These are phyloP conservation scores for Phytophthora hibernalis DNA, from an alignment of 352 stramenopile genomes.

Conservation along the genomic window DNA sequence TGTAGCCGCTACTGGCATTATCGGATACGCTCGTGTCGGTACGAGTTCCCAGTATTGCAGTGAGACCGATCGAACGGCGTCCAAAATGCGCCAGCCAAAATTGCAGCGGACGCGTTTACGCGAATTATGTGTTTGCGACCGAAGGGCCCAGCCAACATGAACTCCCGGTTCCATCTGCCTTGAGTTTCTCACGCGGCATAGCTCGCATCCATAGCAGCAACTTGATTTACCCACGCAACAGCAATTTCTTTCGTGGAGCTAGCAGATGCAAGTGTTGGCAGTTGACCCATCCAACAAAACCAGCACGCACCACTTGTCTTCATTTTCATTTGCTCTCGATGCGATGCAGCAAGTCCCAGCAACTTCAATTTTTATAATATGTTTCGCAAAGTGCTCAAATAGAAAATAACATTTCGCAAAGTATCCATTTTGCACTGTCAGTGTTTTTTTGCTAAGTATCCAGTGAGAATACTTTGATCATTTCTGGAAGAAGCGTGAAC, in stretches of 20 bases:
- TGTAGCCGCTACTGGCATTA: background rate
- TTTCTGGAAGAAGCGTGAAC: conserved; percentile 9
- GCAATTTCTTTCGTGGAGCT: conserved; percentile 10
- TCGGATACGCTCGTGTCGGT: background rate
- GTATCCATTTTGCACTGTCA: too few species aligned
- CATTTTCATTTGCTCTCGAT: background rate
- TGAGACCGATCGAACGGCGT: too few species aligned
- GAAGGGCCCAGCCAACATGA: background rate
- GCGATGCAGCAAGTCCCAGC: background rate
- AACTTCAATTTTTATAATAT: too few species aligned
- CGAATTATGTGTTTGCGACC: background rate
- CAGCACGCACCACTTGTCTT: too few species aligned
- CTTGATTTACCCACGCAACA: background rate
- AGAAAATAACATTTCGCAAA: too few species aligned
- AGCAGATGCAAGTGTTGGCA: background rate
- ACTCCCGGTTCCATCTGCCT: conserved; percentile 12
- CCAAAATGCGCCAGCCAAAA: too few species aligned
- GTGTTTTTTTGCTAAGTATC: too few species aligned
- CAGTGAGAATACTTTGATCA: background rate
- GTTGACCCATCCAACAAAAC: conserved; percentile 14
- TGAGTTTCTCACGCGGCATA: conserved; percentile 17
- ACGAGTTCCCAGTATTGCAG: background rate
- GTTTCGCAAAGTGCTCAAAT: too few species aligned
- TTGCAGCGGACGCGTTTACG: too few species aligned
- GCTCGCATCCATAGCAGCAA: conserved; percentile 7